Evolutionary conservation across 306 rosid genomes (phyloP).

Genomic region (Vigna nakashimae): DNA sequence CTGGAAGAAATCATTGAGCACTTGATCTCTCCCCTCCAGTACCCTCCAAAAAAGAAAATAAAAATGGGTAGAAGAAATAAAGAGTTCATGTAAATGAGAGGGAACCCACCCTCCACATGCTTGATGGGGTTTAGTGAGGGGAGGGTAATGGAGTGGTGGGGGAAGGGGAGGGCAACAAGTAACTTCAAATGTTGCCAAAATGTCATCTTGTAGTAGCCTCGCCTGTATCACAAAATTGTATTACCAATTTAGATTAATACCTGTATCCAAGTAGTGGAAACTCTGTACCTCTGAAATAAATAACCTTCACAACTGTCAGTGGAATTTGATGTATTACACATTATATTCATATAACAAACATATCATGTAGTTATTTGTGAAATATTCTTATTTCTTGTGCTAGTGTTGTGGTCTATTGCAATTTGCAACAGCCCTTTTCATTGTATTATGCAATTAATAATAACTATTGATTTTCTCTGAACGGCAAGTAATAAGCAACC

Average conservation of each 20-base stretch:
- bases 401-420: neutral
- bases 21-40: neutral
- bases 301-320: neutral
- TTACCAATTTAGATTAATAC: neutral
- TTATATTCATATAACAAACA: neutral
- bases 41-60: neutral
- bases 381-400: constrained; percentile 13
- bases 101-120: neutral
- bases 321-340: constrained; percentile 38
- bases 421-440: neutral
- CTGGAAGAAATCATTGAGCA: neutral
- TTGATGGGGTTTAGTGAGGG: neutral
- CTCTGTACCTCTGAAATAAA: constrained; percentile 12
- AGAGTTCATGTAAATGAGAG: constrained; percentile 2
- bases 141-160: neutral
- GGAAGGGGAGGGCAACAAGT: neutral
- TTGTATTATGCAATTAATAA: constrained; percentile 8
- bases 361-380: neutral
- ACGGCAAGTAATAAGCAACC: constrained; percentile 9
- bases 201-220: neutral
- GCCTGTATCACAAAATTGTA: neutral
- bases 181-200: neutral
- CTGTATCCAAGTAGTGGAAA: neutral
- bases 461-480: neutral
- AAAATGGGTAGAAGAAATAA: constrained; percentile 1